Evolutionary conservation across 2,329 filamentous ascomycete genomes (phyloP).

Genomic region (Penicillium sp.): DNA sequence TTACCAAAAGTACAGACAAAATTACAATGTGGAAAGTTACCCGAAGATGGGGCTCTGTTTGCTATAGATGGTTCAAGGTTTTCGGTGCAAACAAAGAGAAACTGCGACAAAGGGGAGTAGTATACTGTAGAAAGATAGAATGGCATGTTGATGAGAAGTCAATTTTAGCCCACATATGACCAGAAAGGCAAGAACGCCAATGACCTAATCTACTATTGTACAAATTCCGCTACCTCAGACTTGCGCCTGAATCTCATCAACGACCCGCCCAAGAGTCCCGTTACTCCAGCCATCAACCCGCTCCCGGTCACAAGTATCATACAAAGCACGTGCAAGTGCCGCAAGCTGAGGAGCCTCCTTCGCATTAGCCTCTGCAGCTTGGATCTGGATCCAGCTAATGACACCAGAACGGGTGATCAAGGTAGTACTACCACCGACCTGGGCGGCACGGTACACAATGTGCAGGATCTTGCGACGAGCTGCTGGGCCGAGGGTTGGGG

Average conservation of each 20-base stretch:
- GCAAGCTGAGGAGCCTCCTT: slow-evolving; percentile 43
- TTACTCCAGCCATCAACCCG: slow-evolving; percentile 66
- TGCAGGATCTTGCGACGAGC: slow-evolving; percentile 62
- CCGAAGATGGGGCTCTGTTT: too few species aligned
- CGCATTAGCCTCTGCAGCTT: slow-evolving; percentile 51
- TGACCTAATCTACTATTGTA: slow-evolving; percentile 1
- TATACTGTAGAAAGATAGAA: background rate
- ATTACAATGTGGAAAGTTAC: too few species aligned
- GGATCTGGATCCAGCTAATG: slow-evolving; percentile 69
- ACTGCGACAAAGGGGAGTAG: too few species aligned
- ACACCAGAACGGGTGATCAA: slow-evolving; percentile 73
- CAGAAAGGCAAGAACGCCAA: background rate
- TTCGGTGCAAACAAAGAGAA: too few species aligned
- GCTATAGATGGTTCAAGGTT: too few species aligned
- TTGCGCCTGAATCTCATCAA: slow-evolving; percentile 18
- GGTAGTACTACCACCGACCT: slow-evolving; percentile 73
- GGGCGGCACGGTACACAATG: slow-evolving; percentile 63
- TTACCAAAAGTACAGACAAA: too few species aligned
- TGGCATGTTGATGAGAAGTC: background rate
- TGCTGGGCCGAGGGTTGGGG: slow-evolving; percentile 59
- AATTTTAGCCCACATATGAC: background rate
- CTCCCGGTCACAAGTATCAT: slow-evolving; percentile 65
- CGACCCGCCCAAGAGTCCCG: slow-evolving; percentile 38
- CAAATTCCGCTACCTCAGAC: background rate
- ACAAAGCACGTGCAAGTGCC: slow-evolving; percentile 57